Conservation (phyloP, 192 early-diverging fungal genomes). For the Backusella psychrophila region DNA sequence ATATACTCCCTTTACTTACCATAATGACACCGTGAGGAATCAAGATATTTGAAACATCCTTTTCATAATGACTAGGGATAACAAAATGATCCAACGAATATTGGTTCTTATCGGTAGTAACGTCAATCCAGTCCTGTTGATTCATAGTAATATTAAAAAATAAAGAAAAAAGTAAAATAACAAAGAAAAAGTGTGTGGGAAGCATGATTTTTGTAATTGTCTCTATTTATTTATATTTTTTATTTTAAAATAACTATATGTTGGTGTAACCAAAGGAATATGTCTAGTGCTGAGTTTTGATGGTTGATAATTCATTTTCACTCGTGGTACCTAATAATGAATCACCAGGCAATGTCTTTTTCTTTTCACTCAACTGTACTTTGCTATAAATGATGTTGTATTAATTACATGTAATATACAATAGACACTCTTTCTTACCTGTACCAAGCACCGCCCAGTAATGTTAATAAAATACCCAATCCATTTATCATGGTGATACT, state of each 20-base stretch:
- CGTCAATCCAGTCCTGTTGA: conserved; percentile 59
- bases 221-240: neutral
- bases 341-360: conserved; percentile 1
- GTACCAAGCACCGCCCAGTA: conserved; percentile 58
- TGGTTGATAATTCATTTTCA: conserved; percentile 13
- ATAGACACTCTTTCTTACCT: conserved; percentile 33
- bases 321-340: conserved; percentile 3
- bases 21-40: conserved; percentile 90
- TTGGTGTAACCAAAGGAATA: neutral
- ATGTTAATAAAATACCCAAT: conserved; percentile 58
- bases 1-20: conserved; percentile 12
- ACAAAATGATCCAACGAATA: conserved; percentile 78
- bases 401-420: too few species aligned
- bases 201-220: neutral
- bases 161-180: neutral
- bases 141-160: conserved; percentile 33
- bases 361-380: conserved; percentile 29
- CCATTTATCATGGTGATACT: conserved; percentile 56
- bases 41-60: conserved; percentile 66
- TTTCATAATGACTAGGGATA: conserved; percentile 79
- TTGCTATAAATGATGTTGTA: conserved; percentile 10
- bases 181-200: neutral
- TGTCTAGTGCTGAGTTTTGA: conserved; percentile 20
- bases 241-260: neutral
- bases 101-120: conserved; percentile 63